Conservation (phyloP, 2,329 filamentous ascomycete species). For the Seiridium unicorne region DNA sequence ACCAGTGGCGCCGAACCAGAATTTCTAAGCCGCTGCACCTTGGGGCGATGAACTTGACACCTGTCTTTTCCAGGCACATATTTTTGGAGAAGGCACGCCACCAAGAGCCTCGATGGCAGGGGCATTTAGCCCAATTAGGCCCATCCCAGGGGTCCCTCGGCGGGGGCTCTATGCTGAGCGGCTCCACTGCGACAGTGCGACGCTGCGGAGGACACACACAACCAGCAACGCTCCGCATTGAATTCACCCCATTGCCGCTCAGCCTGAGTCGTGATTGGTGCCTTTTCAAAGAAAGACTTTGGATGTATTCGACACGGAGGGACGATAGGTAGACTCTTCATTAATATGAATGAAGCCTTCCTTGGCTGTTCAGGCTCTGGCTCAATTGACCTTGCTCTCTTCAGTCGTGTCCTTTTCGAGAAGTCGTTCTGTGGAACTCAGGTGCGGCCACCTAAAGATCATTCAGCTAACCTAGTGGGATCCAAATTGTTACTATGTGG, state of each 20-base stretch:
- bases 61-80: constrained; percentile 8
- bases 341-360: no score
- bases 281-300: background rate
- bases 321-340: no score
- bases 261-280: background rate
- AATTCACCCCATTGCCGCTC: background rate
- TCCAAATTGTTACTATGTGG: background rate
- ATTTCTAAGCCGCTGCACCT: constrained; percentile 4
- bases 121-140: constrained; percentile 4
- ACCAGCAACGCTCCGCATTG: background rate
- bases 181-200: background rate
- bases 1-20: background rate
- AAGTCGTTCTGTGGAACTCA: no score
- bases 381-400: no score
- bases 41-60: constrained; percentile 6
- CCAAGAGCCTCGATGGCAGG: background rate
- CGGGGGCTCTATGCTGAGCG: background rate
- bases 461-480: no score
- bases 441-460: no score
- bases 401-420: no score
- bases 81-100: constrained; percentile 4
- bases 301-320: no score
- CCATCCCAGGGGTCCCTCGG: constrained; percentile 2
- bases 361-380: no score
- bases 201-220: background rate